These are phyloP conservation scores for Scopulariopsis brevicaulis DNA, from an alignment of 2,329 filamentous ascomycete species.

Conservation along the genomic window DNA sequence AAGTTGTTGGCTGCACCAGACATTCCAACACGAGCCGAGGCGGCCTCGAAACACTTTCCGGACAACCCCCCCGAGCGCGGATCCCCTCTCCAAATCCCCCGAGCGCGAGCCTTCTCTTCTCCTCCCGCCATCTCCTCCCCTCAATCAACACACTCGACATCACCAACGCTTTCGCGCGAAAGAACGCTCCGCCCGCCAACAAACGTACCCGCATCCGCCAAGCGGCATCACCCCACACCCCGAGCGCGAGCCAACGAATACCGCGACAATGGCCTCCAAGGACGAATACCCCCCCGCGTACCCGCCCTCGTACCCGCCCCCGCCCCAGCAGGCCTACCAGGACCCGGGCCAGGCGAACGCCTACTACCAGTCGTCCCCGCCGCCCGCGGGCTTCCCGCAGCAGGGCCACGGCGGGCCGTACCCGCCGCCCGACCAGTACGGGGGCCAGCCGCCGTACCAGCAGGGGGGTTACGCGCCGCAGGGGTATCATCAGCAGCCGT, in stretches of 20 bases:
- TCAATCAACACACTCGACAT: too few relatives aligned
- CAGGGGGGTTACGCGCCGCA: conserved; percentile 21
- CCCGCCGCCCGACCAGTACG: conserved; percentile 22
- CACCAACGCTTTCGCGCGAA: too few relatives aligned
- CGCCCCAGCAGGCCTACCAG: conserved; percentile 30
- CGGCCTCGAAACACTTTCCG: too few relatives aligned
- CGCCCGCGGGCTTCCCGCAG: conserved; percentile 12
- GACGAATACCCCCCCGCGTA: conserved; percentile 39
- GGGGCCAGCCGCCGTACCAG: conserved; percentile 9
- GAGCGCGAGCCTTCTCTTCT: too few relatives aligned
- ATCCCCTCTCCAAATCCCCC: too few relatives aligned
- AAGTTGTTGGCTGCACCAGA: too few relatives aligned
- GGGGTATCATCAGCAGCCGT: conserved; percentile 14
- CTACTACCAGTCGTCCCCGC: conserved; percentile 13
- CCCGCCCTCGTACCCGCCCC: conserved; percentile 16
- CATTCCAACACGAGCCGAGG: too few relatives aligned
- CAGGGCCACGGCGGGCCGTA: conserved; percentile 22
- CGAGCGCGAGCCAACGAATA: neutral
- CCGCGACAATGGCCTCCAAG: conserved; percentile 28
- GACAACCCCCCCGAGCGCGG: too few relatives aligned
- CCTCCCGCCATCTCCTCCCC: too few relatives aligned
- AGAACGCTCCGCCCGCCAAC: too few relatives aligned
- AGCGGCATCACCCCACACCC: neutral
- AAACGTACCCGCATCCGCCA: neutral
- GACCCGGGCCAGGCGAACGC: conserved; percentile 17